Evolutionary conservation across 1,284 basidiomycete genomes (phyloP).

Genomic region (Rhizoctonia solani): DNA sequence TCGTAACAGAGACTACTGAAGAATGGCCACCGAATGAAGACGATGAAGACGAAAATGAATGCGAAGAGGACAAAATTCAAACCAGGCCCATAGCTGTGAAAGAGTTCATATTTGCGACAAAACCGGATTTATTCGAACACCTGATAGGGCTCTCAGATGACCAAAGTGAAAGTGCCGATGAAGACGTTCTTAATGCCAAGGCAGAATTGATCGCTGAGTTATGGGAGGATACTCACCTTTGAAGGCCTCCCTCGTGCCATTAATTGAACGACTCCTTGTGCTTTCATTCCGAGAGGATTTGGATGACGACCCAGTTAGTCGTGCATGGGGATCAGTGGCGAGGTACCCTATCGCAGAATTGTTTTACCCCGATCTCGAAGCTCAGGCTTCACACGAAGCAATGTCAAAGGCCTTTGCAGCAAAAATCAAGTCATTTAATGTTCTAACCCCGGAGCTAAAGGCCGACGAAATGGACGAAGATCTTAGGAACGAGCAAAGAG

Average conservation of each 20-base stretch:
- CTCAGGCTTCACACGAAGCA: neutral
- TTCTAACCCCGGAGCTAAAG: neutral
- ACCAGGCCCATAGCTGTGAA: neutral
- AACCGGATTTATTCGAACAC: constrained; percentile 16
- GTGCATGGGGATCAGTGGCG: neutral
- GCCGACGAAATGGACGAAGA: neutral
- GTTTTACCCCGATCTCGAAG: constrained; percentile 4
- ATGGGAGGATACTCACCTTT: neutral
- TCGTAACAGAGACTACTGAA: too few species aligned
- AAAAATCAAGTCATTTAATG: constrained; percentile 1
- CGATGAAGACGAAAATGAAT: neutral
- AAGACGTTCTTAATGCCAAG: neutral
- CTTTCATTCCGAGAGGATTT: neutral
- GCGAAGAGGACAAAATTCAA: neutral
- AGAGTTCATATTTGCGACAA: constrained; percentile 6
- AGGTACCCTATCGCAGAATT: neutral
- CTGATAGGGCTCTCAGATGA: neutral
- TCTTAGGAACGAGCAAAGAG: neutral
- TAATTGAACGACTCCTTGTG: constrained; percentile 1
- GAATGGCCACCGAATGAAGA: neutral
- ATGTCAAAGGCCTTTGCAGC: neutral
- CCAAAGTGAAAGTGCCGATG: neutral
- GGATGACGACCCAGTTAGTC: neutral
- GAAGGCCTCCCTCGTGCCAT: constrained; percentile 4
- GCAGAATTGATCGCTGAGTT: neutral